Percentiles rank a stretch among this genome's conserved stretches.
Evolutionary conservation across 495 filamentous ascomycete species (phyloP).

Genomic region (Neurospora sp.): DNA sequence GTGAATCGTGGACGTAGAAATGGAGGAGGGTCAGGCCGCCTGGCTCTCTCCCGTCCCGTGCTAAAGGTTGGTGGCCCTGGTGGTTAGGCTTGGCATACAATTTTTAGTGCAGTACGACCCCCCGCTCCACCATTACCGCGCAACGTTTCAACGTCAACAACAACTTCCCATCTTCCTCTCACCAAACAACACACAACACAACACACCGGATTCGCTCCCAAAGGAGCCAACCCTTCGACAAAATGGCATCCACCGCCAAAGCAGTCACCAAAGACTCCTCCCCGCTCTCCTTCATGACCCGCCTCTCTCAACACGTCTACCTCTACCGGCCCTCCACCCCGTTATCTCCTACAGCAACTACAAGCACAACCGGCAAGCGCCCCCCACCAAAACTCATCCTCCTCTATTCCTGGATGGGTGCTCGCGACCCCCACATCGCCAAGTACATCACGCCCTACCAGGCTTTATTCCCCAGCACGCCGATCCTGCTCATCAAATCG

Average conservation of each 20-base stretch:
- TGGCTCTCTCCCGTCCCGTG: neutral
- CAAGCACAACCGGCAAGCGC: neutral
- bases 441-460: conserved; percentile 36
- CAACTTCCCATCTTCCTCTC: neutral
- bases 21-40: neutral
- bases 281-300: conserved; percentile 27
- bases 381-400: conserved; percentile 30
- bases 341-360: neutral
- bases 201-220: neutral
- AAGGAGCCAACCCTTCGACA: neutral
- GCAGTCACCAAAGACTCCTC: neutral
- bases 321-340: conserved; percentile 21
- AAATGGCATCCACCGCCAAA: conserved; percentile 15
- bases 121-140: neutral
- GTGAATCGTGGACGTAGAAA: neutral
- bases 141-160: neutral
- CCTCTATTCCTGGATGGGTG: conserved; percentile 36
- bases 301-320: conserved; percentile 25
- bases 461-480: conserved; percentile 25
- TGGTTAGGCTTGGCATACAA: neutral
- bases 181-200: neutral
- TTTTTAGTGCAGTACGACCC: neutral
- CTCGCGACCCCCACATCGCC: conserved; percentile 32
- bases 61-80: neutral
- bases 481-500: conserved; percentile 32